Evolutionary conservation across 495 filamentous ascomycete genomes (phyloP), one percentile per base, ranked within the genome.

Genomic region (Neurospora hispaniola): DNA sequence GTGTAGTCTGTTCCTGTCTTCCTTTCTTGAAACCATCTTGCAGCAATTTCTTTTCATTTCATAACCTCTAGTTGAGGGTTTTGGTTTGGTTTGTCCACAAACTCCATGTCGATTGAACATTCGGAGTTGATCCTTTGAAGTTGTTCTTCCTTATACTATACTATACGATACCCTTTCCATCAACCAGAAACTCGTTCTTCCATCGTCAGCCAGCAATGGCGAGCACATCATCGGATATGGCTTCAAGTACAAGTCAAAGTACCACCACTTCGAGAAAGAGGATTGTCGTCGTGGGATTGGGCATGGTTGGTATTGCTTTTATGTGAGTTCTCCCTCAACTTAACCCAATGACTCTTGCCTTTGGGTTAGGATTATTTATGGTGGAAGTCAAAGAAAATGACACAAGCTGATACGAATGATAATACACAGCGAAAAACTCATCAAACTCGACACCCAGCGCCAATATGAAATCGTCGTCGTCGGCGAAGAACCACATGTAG

Each of bases 261-360:
- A 10, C n/a, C 0, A 27, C n/a, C 0, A 14, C 12, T 31, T 12
- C 12, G 70, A 82, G 90, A 70, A 93, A 93, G 76, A 90, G 86
- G 77, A 84, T 97, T 42, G 93, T 98, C 1, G 88, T 98, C 42
- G 93, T 97, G 38, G 95, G 95, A 10, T 81, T 98, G 81, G 95
- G 95, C 11, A 98, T 98, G 95, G 94, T 98, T 48, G 95, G 94
- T 31, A 92, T 98, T 71, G 90, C 93, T 66, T 94, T 97, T 80
- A 97, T 97, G 93, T 96, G 82, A 82, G 90, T 80, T 6, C 20
- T 35, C 39, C 3, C 44, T 72, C 35, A 23, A 39, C 44, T 71
- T 27, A 23, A 41, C 39, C 9, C 16, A 7, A 23, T 23, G 23
- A 3, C 23, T 43, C 9, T 12, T 23, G 23, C 23, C 1, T 23